phyloP scores from a whole-genome alignment of 2,329 filamentous ascomycete genomes.

The Furcasterigmium furcatum region DNA sequence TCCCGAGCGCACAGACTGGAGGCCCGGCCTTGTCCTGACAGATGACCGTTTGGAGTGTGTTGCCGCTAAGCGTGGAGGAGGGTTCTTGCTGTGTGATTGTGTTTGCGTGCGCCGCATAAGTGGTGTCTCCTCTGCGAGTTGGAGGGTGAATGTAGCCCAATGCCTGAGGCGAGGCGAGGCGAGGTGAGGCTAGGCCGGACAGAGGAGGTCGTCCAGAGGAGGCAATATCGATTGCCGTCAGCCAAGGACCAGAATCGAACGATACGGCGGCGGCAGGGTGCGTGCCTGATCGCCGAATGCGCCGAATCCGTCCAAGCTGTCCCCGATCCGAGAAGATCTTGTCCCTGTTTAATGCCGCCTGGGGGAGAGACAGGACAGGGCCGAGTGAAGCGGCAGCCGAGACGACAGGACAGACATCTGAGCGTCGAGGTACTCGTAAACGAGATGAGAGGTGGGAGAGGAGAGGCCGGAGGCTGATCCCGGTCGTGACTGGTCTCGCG shows the following conservation, averaged over 20 bases:
- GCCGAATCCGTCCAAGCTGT: not conserved
- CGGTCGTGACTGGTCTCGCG: slow-evolving; percentile 9
- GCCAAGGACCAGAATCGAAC: slow-evolving; percentile 4
- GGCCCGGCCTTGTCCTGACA: not conserved
- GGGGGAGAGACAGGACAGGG: slow-evolving; percentile 4
- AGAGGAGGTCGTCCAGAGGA: not conserved
- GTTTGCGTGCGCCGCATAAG: not conserved
- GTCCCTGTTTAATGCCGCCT: not conserved
- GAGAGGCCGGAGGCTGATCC: slow-evolving; percentile 11
- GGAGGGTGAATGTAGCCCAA: slow-evolving; percentile 2
- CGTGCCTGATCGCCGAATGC: not conserved
- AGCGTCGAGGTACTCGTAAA: slow-evolving; percentile 23
- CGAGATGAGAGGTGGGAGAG: slow-evolving; percentile 5
- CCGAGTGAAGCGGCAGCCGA: slow-evolving; percentile 6
- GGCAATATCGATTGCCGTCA: slow-evolving; percentile 1
- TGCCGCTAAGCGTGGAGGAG: not conserved
- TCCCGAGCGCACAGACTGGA: slow-evolving; percentile 3
- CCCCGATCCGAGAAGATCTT: slow-evolving; percentile 1
- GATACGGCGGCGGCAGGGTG: not conserved
- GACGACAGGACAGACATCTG: slow-evolving; percentile 12
- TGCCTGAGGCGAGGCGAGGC: too few relatives aligned
- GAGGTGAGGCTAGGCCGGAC: not conserved
- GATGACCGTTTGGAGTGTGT: not conserved
- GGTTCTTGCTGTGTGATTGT: not conserved
- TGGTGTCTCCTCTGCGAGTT: too few relatives aligned